phyloP scores from a whole-genome alignment of 2,329 filamentous ascomycete genomes.

The Epichloe amarillans region DNA sequence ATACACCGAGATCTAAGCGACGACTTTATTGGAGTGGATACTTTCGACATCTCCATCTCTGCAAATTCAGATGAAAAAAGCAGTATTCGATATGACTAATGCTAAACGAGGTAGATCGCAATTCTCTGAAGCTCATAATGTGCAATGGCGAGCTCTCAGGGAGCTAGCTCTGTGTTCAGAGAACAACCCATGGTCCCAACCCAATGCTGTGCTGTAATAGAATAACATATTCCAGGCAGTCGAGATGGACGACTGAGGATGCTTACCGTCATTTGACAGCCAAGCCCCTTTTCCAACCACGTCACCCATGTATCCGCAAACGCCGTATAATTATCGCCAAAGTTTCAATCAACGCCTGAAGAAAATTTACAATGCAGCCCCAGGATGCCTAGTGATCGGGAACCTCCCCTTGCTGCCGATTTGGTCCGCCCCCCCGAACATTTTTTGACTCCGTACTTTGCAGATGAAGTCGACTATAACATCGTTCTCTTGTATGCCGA shows the following conservation, averaged over 20 bases:
- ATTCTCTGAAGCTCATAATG: neutral
- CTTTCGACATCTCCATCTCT: too few species aligned
- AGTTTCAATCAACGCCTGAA: neutral
- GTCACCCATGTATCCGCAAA: neutral
- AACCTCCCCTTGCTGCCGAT: constrained; percentile 8
- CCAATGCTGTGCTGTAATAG: neutral
- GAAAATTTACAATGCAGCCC: neutral
- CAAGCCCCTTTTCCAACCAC: neutral
- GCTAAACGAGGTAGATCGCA: neutral
- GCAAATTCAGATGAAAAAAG: neutral
- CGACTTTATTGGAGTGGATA: too few species aligned
- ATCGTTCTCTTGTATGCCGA: constrained; percentile 69
- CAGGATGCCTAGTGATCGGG: constrained; percentile 39
- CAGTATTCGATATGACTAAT: neutral
- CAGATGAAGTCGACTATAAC: constrained; percentile 70
- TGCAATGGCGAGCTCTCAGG: neutral
- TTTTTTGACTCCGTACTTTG: constrained; percentile 36
- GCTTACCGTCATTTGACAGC: neutral
- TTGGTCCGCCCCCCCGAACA: constrained; percentile 13
- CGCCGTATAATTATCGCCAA: neutral
- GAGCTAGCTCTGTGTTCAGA: neutral
- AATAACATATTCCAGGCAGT: neutral
- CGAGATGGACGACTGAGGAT: neutral
- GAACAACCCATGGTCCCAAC: neutral
- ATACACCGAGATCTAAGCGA: neutral